Evolutionary conservation across 2,329 filamentous ascomycete genomes (phyloP), one percentile per base, ranked within the genome.

Genomic region (Paraconiothyrium brasiliense): DNA sequence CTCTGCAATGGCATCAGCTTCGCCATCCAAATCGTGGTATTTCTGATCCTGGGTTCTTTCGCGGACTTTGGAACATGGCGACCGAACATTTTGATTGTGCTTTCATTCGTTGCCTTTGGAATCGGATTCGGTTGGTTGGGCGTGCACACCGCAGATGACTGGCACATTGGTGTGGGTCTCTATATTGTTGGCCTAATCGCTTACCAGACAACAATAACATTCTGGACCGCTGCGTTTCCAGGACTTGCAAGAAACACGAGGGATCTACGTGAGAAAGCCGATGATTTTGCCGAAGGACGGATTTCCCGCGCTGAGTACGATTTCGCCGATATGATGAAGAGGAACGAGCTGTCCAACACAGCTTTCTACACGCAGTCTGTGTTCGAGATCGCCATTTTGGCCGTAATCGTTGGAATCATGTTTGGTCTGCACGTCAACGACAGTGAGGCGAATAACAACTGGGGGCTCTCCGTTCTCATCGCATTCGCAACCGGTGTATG

Each of bases 61-160:
- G 84, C 84, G 65, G 89, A 91, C 73, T 92, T 90, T 71, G 89
- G 89, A 3, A 83, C 83, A 13, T 89, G 89, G 77, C 79, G 87
- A 13, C 87, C 87, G 11, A 88, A 85, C 72, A 86, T 91, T 57
- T 79, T 91, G 9, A 84, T 91, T 52, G 83, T 83, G 9, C 82
- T 89, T 64, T 89, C 87, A 3, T 66, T 89, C 8, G 69, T 90
- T 39, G 87, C 88, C 0, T 91, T 84, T 73, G 88, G 77, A 37
- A 84, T 89, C 63, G 89, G 88, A 1, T 91, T 91, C 64, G 88
- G 83, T 54, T 91, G 89, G 87, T 76, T 91, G 1, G 88, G 87
- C 22, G 87, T 91, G 0, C 87, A 90, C 61, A 84, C 83, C 0
- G 76, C 84, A 16, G 79, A 82, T 3, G 81, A 88, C 71, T 92